Conservation (phyloP, 2,329 filamentous ascomycete genomes). For the Exophiala viscosa region DNA sequence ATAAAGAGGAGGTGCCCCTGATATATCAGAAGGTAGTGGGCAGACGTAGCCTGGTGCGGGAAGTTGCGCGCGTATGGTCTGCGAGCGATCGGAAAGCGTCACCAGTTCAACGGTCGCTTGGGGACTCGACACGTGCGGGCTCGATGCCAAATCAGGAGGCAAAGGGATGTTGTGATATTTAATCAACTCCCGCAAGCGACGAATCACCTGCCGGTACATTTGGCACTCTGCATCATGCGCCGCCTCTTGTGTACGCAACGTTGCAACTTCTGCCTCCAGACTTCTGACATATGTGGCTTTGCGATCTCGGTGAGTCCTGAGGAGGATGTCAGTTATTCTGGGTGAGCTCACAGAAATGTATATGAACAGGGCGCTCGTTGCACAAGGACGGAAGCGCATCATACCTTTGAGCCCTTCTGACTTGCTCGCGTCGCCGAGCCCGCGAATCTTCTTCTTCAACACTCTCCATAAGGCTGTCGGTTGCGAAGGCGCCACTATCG, state of each 20-base stretch:
- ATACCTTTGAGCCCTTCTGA: conserved; percentile 32
- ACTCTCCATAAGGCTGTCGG: background rate
- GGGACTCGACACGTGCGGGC: conserved; percentile 10
- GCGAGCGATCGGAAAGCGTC: conserved; percentile 10
- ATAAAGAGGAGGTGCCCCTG: background rate
- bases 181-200: conserved; percentile 22
- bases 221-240: conserved; percentile 15
- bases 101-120: conserved; percentile 20
- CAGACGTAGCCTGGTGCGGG: conserved; percentile 5
- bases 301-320: conserved; percentile 32
- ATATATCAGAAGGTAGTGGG: conserved; percentile 1
- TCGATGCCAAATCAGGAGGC: conserved; percentile 22
- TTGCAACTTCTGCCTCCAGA: conserved; percentile 30
- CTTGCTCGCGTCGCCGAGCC: conserved; percentile 30
- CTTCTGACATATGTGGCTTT: conserved; percentile 33
- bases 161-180: conserved; percentile 20
- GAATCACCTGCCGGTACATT: conserved; percentile 17
- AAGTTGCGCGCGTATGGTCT: conserved; percentile 17
- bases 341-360: conserved; percentile 7
- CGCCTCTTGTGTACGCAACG: conserved; percentile 29
- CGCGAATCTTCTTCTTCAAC: conserved; percentile 10
- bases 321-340: background rate
- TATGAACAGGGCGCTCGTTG: too few species aligned
- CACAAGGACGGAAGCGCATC: too few species aligned
- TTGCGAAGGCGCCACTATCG: background rate